phyloP scores from a whole-genome alignment of 306 rosid species.

The Prinsepia uniflora region DNA sequence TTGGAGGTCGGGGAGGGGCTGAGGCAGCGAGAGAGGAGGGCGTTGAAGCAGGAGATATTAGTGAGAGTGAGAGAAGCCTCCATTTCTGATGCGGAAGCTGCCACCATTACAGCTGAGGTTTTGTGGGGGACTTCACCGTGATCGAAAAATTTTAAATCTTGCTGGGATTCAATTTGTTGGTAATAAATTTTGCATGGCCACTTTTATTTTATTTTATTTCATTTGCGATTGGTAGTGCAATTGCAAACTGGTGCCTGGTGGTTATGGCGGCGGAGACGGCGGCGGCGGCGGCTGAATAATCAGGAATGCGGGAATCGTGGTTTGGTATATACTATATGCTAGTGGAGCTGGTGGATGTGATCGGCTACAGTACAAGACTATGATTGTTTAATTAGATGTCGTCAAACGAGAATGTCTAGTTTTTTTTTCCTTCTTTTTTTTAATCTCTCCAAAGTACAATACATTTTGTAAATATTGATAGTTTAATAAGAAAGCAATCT shows the following conservation, averaged over 20 bases:
- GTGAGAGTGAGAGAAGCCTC: constrained; percentile 55
- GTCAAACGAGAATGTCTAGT: not conserved
- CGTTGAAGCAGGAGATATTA: constrained; percentile 61
- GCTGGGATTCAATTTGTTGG: too few relatives aligned
- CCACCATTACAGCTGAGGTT: constrained; percentile 80
- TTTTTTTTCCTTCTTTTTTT: too few relatives aligned
- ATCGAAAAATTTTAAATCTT: not conserved
- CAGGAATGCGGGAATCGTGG: not conserved
- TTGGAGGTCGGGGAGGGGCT: constrained; percentile 92
- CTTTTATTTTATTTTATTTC: too few relatives aligned
- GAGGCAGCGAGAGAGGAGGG: constrained; percentile 84
- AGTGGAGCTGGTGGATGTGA: not conserved
- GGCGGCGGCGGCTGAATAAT: too few relatives aligned
- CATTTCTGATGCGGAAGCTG: constrained; percentile 76
- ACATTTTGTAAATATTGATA: not conserved
- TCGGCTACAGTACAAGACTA: not conserved
- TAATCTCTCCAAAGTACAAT: not conserved
- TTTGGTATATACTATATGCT: not conserved
- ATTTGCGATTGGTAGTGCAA: too few relatives aligned
- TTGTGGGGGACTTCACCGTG: constrained; percentile 78
- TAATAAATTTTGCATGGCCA: too few relatives aligned
- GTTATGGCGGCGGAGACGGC: too few relatives aligned
- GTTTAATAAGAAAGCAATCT: not conserved
- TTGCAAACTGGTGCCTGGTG: too few relatives aligned
- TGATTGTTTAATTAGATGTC: not conserved